phyloP scores from a whole-genome alignment of 371 early-diverging fungal genomes.

The Mucor velutinosus region DNA sequence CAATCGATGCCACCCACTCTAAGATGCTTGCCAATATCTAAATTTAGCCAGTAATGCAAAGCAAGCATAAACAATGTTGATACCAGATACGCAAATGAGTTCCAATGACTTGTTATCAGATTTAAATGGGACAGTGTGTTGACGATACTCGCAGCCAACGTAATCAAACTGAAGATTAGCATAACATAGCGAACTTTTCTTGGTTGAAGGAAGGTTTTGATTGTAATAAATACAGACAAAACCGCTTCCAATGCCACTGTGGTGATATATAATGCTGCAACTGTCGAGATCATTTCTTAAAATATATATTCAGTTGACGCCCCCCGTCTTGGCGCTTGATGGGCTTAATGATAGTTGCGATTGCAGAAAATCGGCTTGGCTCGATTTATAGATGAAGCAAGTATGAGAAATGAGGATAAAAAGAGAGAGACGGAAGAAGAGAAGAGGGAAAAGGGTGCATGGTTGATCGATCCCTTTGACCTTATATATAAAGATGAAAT shows the following conservation, averaged over 20 bases:
- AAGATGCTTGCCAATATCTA: constrained; percentile 22
- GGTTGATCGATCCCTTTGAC: not conserved
- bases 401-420: not conserved
- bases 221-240: not conserved
- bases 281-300: not conserved
- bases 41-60: constrained; percentile 18
- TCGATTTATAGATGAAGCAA: not conserved
- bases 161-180: constrained; percentile 2
- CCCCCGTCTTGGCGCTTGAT: not conserved
- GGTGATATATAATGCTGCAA: not conserved
- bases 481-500: not conserved
- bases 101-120: constrained; percentile 17
- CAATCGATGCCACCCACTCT: constrained; percentile 3
- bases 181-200: constrained; percentile 12
- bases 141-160: constrained; percentile 15
- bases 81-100: constrained; percentile 16
- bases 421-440: not conserved
- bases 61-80: constrained; percentile 16
- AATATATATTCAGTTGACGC: not conserved
- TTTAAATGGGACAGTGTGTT: constrained; percentile 8
- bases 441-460: not conserved
- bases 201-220: constrained; percentile 12
- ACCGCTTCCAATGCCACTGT: not conserved
- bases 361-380: not conserved
- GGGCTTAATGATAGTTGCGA: not conserved